phyloP scores from a whole-genome alignment of 2,329 filamentous ascomycete genomes.

The Malbranchea zuffiana region DNA sequence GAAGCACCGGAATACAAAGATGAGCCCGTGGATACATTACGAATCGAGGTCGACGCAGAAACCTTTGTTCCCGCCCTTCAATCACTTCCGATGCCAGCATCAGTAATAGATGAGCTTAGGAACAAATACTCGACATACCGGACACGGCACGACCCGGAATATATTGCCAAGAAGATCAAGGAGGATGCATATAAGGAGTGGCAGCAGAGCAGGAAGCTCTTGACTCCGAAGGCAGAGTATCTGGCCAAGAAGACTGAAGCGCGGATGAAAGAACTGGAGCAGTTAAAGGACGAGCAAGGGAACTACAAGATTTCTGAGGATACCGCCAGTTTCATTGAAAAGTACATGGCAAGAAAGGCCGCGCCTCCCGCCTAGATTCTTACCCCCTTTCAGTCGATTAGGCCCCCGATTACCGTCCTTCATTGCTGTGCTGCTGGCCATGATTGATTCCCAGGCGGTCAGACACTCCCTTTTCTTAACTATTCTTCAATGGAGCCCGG shows the following conservation, averaged over 20 bases:
- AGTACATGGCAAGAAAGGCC: slow-evolving; percentile 23
- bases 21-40: slow-evolving; percentile 58
- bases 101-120: slow-evolving; percentile 75
- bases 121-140: slow-evolving; percentile 74
- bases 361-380: slow-evolving; percentile 3
- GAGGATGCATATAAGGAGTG: slow-evolving; percentile 43
- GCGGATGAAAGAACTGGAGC: slow-evolving; percentile 27
- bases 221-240: slow-evolving; percentile 39
- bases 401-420: too few relatives aligned
- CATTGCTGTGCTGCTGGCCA: too few relatives aligned
- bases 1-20: slow-evolving; percentile 43
- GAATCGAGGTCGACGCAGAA: slow-evolving; percentile 60
- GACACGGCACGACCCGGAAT: slow-evolving; percentile 66
- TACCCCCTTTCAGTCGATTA: slow-evolving; percentile 10
- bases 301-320: slow-evolving; percentile 26
- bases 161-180: slow-evolving; percentile 52
- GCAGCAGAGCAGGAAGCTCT: slow-evolving; percentile 35
- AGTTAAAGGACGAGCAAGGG: slow-evolving; percentile 27
- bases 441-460: too few relatives aligned
- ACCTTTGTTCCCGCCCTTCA: slow-evolving; percentile 72
- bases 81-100: slow-evolving; percentile 62
- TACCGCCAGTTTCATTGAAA: slow-evolving; percentile 28
- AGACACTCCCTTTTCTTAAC: too few relatives aligned
- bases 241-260: slow-evolving; percentile 27
- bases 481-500: too few relatives aligned